Base-by-base conservation (phyloP, 2,329 filamentous ascomycete species). In the Fusarium lateritium region DNA sequence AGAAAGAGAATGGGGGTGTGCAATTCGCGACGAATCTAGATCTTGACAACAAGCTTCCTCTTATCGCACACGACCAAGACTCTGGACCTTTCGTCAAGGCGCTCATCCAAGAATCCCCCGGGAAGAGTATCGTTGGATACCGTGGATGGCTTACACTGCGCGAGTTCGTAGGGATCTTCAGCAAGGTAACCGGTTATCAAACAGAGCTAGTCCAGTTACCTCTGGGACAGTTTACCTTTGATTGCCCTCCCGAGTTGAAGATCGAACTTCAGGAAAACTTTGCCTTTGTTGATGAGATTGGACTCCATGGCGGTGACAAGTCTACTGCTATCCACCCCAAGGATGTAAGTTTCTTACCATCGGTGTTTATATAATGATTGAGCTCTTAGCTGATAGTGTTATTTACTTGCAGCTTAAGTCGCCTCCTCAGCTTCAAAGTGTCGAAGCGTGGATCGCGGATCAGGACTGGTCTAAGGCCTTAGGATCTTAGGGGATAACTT, bases 31-130 rank as follows among this genome's bases (percentile, higher is more conserved):
- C 45, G 9, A 61, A 59, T 26, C 6, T 59, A 13, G 24, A 39
- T 13, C 31, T 33, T 11, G 54, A 61, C 21, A 34, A 42, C 6
- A 59, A 39, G 26, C n/a, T 61, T 36, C 57, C 54, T 17, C 33
- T 58, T 7, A 58, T 59, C 13, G 44, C 38, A 17, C 57, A 59
- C 10, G 24, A 51, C 13, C 38, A 59, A 50, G 57, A 59, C 19
- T 51, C 36, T 21, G 54, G 31, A 5, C 54, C 43, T 3, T 50
- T 61, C 2, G 54, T 38, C 8, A 50, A 42, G 36, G 38, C 43
- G 7, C n/a, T 51, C 10, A 36, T 59, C n/a, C 42, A 34, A 28
- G 45, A 36, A n/a, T 5, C 7, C 24, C 42, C 52, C 15, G 28
- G 28, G 8, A 57, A 28, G 19, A 33, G 21, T 5, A 24, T 57